Base-by-base conservation (phyloP, 441 rosid species). In the Erodium moschatum region DNA sequence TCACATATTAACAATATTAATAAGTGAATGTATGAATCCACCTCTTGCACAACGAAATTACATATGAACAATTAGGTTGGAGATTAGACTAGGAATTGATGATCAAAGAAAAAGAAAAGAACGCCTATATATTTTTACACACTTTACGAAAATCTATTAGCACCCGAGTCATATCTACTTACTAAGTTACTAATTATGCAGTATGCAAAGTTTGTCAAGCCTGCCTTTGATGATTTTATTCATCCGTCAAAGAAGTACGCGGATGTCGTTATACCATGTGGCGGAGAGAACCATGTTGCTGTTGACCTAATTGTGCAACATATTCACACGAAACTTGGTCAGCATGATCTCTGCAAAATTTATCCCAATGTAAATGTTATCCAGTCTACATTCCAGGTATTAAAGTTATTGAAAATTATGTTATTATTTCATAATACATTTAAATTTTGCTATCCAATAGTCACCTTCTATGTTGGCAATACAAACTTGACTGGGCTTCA, bases 161-260 rank as follows among this genome's bases (percentile, higher is more conserved):
- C 62, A 56, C 62, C 19, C 19, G 62, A 18, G 9, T 29, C 46
- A 48, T 74, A 5, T 31, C 16, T 64, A 67, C 64, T 62, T 54
- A 67, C 50, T 50, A 15, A 71, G 31, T 12, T 78, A 11, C 71
- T 69, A 67, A 64, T 80, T 79, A 12, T 81, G 84, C 91, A 93
- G 97, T 93, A 93, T 68, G 96, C 96, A 64, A 93, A 90, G 78
- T 93, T 93, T 86, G 98, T 93, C 69, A 93, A 93, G 84, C 98
- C 98, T 33, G 98, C 98, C 33, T 93, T 93, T 82, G 98, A 93
- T 81, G 97, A 93, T 77, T 93, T 93, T 83, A 86, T 93, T 78
- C 85, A 86, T 48, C 98, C 98, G 66, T 87, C 98, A 64, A 93
- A 93, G 86, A 93, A 93, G 77, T 91, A 83, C 81, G 97, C 98